Evolutionary conservation across 352 stramenopile genomes (phyloP), one percentile per base, ranked within the genome.

Genomic region (Globisporangium yorkense): DNA sequence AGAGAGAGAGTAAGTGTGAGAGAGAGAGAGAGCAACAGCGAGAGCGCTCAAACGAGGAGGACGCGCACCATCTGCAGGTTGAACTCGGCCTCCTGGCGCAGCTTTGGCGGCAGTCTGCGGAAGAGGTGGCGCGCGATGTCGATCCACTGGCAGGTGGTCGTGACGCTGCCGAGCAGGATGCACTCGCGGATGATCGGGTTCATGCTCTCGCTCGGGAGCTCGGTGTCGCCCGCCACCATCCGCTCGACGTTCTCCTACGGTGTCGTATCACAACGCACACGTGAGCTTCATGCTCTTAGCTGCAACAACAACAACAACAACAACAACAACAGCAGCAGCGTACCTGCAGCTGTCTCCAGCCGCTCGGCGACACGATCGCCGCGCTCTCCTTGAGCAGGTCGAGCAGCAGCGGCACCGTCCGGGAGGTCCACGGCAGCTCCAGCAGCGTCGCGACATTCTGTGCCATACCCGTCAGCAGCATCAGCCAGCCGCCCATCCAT

Each of bases 71-170:
- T 89, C 63, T 90, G 82, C 7, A 92, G 61, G 47, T 82, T 89
- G 53, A 92, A 92, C 27, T 92, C 82, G 6, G 80, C 76, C 46
- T 90, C 82, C 55, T 85, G 78, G 43, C 79, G 66, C 20, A 86
- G 54, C 46, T 84, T 69, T n/a, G 70, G 45, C 0, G 79, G 74
- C 33, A 92, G 61, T 21, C 79, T 67, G 9, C 71, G 67, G 21
- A 88, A 59, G 39, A 92, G 52, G 49, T 74, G 66, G 2, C 82
- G 76, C 16, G 70, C 69, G 33, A 87, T 68, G 13, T 55, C 49
- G 53, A 92, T 70, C 82, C 82, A 92, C 29, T 71, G 65, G 20
- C 62, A 60, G 29, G 72, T 62, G 18, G 69, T 53, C 0, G 68
- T 77, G 21, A 77, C 71, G 54, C 68, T 74, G 0, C 76, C 76